These are phyloP conservation scores for Botrytis galanthina DNA, from an alignment of 2,329 filamentous ascomycete species.

Conservation along the genomic window DNA sequence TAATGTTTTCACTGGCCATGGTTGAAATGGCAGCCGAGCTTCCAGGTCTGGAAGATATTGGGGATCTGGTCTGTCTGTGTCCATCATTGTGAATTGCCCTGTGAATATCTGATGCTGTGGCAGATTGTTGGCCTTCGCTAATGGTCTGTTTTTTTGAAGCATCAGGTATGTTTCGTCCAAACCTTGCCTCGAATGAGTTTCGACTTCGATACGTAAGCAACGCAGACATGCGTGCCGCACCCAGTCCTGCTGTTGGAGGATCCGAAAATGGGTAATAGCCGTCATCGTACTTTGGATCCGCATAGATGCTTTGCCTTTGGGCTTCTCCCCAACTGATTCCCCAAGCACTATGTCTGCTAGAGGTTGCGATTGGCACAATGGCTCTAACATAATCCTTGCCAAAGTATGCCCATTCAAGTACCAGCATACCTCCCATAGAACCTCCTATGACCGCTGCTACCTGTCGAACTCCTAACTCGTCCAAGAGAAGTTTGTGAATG, in stretches of 20 bases:
- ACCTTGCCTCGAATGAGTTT: slow-evolving; percentile 94
- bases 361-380: slow-evolving; percentile 82
- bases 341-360: slow-evolving; percentile 82
- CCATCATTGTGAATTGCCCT: slow-evolving; percentile 83
- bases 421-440: slow-evolving; percentile 85
- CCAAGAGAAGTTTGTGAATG: slow-evolving; percentile 75
- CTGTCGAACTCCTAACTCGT: slow-evolving; percentile 76
- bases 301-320: slow-evolving; percentile 91
- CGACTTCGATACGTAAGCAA: slow-evolving; percentile 93
- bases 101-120: slow-evolving; percentile 60
- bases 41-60: slow-evolving; percentile 45
- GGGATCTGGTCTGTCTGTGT: slow-evolving; percentile 59
- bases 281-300: slow-evolving; percentile 96
- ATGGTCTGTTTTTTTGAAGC: slow-evolving; percentile 80
- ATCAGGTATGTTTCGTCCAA: slow-evolving; percentile 89
- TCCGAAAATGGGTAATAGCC: slow-evolving; percentile 90
- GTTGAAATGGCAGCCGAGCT: slow-evolving; percentile 35
- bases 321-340: slow-evolving; percentile 89
- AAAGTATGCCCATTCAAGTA: slow-evolving; percentile 89
- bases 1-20: slow-evolving; percentile 23
- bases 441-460: slow-evolving; percentile 78
- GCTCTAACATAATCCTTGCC: slow-evolving; percentile 80
- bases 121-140: slow-evolving; percentile 60
- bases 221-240: slow-evolving; percentile 94
- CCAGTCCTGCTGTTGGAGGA: slow-evolving; percentile 80